Base-by-base conservation (phyloP, 2,329 filamentous ascomycete genomes). In the Colletotrichum brevisporum region DNA sequence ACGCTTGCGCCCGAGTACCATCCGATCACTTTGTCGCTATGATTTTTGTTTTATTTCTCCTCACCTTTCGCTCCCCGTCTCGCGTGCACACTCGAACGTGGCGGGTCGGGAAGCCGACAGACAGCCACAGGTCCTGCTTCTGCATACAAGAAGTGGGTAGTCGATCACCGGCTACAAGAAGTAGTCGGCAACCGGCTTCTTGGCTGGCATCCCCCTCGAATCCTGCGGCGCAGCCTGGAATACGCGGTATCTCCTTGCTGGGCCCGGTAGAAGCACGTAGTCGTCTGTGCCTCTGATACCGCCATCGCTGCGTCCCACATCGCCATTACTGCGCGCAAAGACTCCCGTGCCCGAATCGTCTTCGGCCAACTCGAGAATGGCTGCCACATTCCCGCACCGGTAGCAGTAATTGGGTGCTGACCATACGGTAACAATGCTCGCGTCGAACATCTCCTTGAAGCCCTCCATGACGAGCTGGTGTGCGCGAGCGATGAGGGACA, bases 391-490 rank as follows among this genome's bases (percentile, higher is more conserved):
- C 63, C 95, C 95, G 77, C 95, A 98, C 72, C 94, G 90, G 82
- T 98, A 98, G 83, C 95, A 98, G 84, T 98, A 98, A 79, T 98
- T 98, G 1, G 95, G 95, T 10, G 95, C 95, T 0, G 93, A 97
- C 95, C 96, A 99, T n/a, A 99, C 96, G 0, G 96, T 99, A 50
- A 98, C 96, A 72, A 99, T 98, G 55, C 91, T 94, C 15, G 91
- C 92, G 78, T 97, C 94, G 77, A 98, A 99, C 95, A 98, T 98
- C 79, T 98, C 96, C 83, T 98, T 98, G 81, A 98, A 99, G 0
- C 96, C 96, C 79, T 99, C 96, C 96, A 98, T 99, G 72, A 99
- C 96, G 24, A 99, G 90, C 80, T 99, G 96, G 78, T 99, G 96
- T 1, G 96, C 96, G 63, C 96, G 90, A 18, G 95, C 96, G 73